Conservation (phyloP, 2,329 filamentous ascomycete species). For the Xylariaceae sp. region DNA sequence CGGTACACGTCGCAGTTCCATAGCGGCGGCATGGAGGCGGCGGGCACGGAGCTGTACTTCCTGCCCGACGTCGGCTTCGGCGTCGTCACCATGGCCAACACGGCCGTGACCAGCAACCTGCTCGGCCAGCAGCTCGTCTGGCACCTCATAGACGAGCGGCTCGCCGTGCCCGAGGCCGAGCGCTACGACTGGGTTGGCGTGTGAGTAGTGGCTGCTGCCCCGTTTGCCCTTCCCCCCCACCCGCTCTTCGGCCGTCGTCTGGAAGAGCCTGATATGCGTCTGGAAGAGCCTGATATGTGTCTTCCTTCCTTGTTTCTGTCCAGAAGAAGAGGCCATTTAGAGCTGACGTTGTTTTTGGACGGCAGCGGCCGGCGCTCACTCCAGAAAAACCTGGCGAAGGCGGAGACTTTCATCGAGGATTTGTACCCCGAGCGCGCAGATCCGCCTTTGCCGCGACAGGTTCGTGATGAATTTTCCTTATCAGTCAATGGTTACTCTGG, state of each 20-base stretch:
- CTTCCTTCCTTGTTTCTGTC: too few species aligned
- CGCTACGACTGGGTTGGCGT: constrained; percentile 28
- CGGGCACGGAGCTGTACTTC: constrained; percentile 35
- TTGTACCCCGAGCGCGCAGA: constrained; percentile 31
- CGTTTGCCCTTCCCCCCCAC: too few species aligned
- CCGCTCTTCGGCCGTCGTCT: too few species aligned
- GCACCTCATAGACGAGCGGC: constrained; percentile 32
- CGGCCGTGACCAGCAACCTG: constrained; percentile 29
- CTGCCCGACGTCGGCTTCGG: constrained; percentile 36
- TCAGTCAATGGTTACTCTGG: too few species aligned
- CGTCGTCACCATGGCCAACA: constrained; percentile 37
- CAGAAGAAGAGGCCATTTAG: too few species aligned
- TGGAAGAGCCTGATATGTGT: too few species aligned
- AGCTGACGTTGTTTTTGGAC: not conserved
- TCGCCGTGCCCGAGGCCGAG: constrained; percentile 26
- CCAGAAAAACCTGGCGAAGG: constrained; percentile 11
- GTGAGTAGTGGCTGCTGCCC: constrained; percentile 18
- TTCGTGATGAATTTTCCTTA: too few species aligned
- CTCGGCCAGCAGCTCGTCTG: constrained; percentile 27
- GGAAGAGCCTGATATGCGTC: too few species aligned
- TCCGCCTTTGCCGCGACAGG: constrained; percentile 26
- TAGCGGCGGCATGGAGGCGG: constrained; percentile 35
- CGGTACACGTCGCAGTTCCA: too few species aligned
- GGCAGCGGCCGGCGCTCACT: constrained; percentile 4
- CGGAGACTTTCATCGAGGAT: constrained; percentile 25